Evolutionary conservation across 371 early-diverging fungal genomes (phyloP), one percentile per base, ranked within the genome.

Genomic region (Rhizopus stolonifer): DNA sequence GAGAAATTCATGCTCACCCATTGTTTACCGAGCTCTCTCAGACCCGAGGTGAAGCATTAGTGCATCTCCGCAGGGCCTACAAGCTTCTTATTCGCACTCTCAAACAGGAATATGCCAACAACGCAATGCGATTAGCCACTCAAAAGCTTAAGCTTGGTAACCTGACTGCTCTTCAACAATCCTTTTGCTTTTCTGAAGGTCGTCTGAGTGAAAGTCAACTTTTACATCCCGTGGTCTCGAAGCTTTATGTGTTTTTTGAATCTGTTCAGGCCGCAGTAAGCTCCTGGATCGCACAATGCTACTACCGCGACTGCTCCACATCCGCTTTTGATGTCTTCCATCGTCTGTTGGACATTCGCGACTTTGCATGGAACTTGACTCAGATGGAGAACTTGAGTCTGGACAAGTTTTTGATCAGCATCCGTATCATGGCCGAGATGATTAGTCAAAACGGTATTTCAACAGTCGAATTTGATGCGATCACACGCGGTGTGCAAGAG

Each of bases 331-430:
- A 69, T 10, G 48, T 58, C 2, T 49, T 85, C 15, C 65, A 75
- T 43, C 54, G 69, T 18, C 69, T 87, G 43, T 64, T 88, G 15
- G 86, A 84, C 54, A 64, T 75, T 34, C 73, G 81, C 15, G 79
- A 83, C 39, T 80, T 71, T 52, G 70, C 86, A 33, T 85, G 87
- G 87, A 53, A 64, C 10, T 58, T 71, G 19, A 69, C 81, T 10
- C 78, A 81, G 17, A 51, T 62, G 10, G 61, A 62, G 19, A 72
- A 59, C 1, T 69, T 85, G 36, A 77, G 78, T 29, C 61, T 86
- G 11, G 85, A 84, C 13, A 80, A 84, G 47, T 60, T 85, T 15
- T 63, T 80, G 60, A 79, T 83, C 21, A 60, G 76, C 19, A 56
- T 84, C 15, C 55, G 70, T 13, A 48, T 61, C 3, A 64, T 69